Evolutionary conservation across 169 alveolate species (phyloP).

Genomic region (Cryptosporidium andersoni): DNA sequence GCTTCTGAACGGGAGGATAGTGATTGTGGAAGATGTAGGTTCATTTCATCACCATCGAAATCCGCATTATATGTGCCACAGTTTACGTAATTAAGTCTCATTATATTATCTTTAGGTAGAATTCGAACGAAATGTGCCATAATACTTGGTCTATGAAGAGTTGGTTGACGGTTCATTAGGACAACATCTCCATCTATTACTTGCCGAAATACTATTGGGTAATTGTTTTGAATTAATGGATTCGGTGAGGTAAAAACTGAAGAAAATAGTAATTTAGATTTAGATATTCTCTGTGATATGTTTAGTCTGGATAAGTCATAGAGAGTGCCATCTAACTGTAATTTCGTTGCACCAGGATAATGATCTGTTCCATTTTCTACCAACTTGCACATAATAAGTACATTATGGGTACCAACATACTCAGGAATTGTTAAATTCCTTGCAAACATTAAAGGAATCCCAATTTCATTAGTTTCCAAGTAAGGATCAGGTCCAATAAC

Average conservation of each 20-base stretch:
- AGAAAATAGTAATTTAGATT: slow-evolving; percentile 82
- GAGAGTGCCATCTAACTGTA: slow-evolving; percentile 68
- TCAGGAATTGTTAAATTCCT: slow-evolving; percentile 93
- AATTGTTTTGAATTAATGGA: slow-evolving; percentile 69
- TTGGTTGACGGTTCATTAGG: slow-evolving; percentile 96
- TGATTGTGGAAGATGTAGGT: slow-evolving; percentile 95
- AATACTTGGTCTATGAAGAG: slow-evolving; percentile 96
- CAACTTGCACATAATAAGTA: slow-evolving; percentile 83
- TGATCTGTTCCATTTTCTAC: slow-evolving; percentile 93
- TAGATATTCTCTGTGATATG: slow-evolving; percentile 84
- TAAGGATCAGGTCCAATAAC: slow-evolving; percentile 99
- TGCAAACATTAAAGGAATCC: slow-evolving; percentile 95
- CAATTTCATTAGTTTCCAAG: slow-evolving; percentile 95
- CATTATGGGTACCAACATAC: slow-evolving; percentile 89
- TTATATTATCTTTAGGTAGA: slow-evolving; percentile 91
- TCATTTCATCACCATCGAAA: slow-evolving; percentile 99
- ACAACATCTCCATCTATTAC: slow-evolving; percentile 95
- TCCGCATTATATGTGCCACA: slow-evolving; percentile 99
- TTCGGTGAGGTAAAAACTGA: slow-evolving; percentile 67
- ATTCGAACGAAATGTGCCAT: slow-evolving; percentile 94
- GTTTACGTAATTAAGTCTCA: slow-evolving; percentile 97
- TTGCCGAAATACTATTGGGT: slow-evolving; percentile 92
- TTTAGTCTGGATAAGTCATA: slow-evolving; percentile 76
- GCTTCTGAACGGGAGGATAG: slow-evolving; percentile 96
- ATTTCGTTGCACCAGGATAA: slow-evolving; percentile 96